Base-by-base conservation (phyloP, 2,329 filamentous ascomycete species). In the Alternaria gansuensis region DNA sequence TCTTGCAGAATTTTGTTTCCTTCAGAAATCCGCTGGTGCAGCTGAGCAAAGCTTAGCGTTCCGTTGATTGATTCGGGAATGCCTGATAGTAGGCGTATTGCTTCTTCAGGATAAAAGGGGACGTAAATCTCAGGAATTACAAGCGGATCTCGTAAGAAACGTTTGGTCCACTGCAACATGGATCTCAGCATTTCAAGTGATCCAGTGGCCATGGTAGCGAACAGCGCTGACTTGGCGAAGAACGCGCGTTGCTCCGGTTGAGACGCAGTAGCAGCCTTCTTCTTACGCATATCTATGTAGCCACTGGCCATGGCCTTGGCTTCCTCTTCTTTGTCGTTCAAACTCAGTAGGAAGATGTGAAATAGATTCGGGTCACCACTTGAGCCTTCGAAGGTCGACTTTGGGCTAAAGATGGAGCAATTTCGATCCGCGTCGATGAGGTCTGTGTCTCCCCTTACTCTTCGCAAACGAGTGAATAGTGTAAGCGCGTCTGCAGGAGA, bases 81-180 rank as follows among this genome's bases (percentile, higher is more conserved):
- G 6, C 59, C 55, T 14, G 58, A 57, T 3, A 62, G 52, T 13
- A 61, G 21, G 1, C 51, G 52, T 13, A 37, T 14, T 6, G 43
- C 52, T 29, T 62, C 59, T 2, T 21, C 4, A 10, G 55, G 50
- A 49, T 52, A 51, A 5, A 2, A 24, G 2, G n/a, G 24, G 1
- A 23, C 31, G 33, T 57, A 54, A 3, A 64, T 14, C 29, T 59
- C 49, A 6, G 31, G 49, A 33, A 57, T 23, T 3, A 56, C 55
- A 17, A 54, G 28, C 9, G 74, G 70, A 65, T 81, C 79, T 24
- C 73, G 73, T n/a, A 76, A 65, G 54, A 73, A 80, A 2, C 75
- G 69, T 6, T 69, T 74, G 1, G 72, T 63, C 79, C 78, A 81
- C 2, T 69, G 33, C 2, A 79, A 34, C 1, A 71, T 69, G 5